Conservation (phyloP, 1,139 yeast species). For the Nematodospora anomalae region DNA sequence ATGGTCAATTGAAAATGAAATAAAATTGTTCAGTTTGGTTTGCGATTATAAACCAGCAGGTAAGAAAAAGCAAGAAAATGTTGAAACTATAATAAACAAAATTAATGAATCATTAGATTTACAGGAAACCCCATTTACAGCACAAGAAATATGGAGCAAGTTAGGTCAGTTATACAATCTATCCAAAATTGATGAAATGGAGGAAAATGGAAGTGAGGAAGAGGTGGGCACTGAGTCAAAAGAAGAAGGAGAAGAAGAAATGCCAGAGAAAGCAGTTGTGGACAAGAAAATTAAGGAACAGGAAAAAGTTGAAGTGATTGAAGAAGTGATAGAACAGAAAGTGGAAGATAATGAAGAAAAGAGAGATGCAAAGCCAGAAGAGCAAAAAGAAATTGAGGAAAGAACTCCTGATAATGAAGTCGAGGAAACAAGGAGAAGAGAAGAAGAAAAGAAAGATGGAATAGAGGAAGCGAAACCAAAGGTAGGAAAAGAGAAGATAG, state of each 20-base stretch:
- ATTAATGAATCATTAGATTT: conserved; percentile 39
- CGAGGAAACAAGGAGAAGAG: conserved; percentile 1
- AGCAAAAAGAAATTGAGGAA: conserved; percentile 1
- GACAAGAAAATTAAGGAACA: conserved; percentile 7
- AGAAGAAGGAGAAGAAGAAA: conserved; percentile 43
- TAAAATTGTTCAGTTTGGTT: conserved; percentile 60
- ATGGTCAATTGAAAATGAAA: conserved; percentile 70
- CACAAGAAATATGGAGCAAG: conserved; percentile 59
- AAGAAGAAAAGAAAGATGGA: conserved; percentile 2
- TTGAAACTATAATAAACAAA: conserved; percentile 53
- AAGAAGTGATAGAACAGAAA: conserved; percentile 6
- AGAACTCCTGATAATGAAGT: conserved; percentile 6
- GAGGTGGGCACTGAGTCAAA: conserved; percentile 2
- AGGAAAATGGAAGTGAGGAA: conserved; percentile 22
- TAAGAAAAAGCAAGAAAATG: conserved; percentile 54
- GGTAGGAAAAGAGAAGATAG: conserved; percentile 1
- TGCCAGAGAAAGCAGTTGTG: conserved; percentile 9
- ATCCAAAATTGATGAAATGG: conserved; percentile 54
- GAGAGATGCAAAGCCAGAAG: conserved; percentile 11
- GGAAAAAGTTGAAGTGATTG: conserved; percentile 8
- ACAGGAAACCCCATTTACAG: conserved; percentile 28
- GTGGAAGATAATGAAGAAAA: conserved; percentile 6
- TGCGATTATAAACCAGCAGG: conserved; percentile 73
- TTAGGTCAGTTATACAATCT: conserved; percentile 55
- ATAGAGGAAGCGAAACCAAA: conserved; percentile 5